Conservation (phyloP, 2,329 filamentous ascomycete genomes). For the Knoxdaviesia capensis region DNA sequence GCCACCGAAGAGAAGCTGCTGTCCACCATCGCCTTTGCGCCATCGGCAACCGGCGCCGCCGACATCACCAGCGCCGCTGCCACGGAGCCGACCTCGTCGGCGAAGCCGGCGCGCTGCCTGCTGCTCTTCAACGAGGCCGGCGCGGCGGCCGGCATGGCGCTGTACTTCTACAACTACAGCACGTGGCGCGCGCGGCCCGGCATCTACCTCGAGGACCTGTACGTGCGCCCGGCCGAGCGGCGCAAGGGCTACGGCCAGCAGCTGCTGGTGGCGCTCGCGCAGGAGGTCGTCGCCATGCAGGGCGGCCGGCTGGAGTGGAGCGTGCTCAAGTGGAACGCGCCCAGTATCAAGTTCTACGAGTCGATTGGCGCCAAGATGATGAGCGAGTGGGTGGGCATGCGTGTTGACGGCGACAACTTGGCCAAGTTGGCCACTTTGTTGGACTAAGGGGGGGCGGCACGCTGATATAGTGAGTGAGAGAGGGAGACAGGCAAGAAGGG, state of each 20-base stretch:
- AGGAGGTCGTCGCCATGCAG: conserved; percentile 50
- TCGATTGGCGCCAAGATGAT: conserved; percentile 44
- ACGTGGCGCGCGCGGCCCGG: conserved; percentile 80
- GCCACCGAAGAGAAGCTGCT: conserved; percentile 58
- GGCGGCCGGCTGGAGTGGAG: conserved; percentile 74
- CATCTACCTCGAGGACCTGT: conserved; percentile 90
- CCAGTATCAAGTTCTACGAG: conserved; percentile 74
- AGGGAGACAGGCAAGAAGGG: no score
- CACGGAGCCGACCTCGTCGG: conserved; percentile 32
- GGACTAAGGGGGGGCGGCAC: neutral
- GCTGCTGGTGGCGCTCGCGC: conserved; percentile 58
- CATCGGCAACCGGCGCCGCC: conserved; percentile 23
- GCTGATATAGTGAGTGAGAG: no score
- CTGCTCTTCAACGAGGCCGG: conserved; percentile 34
- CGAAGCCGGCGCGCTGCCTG: conserved; percentile 55
- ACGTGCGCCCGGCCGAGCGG: conserved; percentile 49
- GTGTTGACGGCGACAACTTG: conserved; percentile 48
- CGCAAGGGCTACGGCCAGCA: conserved; percentile 62
- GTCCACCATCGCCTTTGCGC: conserved; percentile 60
- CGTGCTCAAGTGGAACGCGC: conserved; percentile 84
- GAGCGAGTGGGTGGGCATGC: conserved; percentile 57
- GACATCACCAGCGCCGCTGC: conserved; percentile 15
- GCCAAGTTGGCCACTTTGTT: conserved; percentile 31
- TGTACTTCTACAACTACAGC: conserved; percentile 92
- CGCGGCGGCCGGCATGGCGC: conserved; percentile 49